Conservation (phyloP, 352 stramenopile species). For the Phytophthora foliorum region DNA sequence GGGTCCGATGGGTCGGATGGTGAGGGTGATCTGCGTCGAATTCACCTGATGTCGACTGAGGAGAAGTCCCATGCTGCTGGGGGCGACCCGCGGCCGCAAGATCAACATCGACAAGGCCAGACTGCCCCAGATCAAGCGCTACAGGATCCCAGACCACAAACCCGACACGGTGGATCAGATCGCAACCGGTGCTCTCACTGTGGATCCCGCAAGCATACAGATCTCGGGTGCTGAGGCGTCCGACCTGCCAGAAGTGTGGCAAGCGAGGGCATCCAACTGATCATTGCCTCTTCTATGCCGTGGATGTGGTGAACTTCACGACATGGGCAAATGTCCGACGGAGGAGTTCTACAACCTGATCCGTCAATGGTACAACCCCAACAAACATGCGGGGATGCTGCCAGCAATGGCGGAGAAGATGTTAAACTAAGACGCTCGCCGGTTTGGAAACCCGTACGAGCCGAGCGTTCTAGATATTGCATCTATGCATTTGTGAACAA, state of each 20-base stretch:
- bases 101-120: too few species aligned
- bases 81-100: not conserved
- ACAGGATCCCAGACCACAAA: not conserved
- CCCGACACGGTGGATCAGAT: not conserved
- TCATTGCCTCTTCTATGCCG: slow-evolving; percentile 18
- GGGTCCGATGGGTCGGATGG: not conserved
- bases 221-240: too few species aligned
- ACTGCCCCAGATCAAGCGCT: too few species aligned
- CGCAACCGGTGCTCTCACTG: slow-evolving; percentile 7
- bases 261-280: slow-evolving; percentile 15
- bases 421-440: too few species aligned
- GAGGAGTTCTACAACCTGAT: slow-evolving; percentile 26
- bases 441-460: too few species aligned
- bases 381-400: slow-evolving; percentile 14
- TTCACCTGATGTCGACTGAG: not conserved
- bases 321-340: slow-evolving; percentile 12
- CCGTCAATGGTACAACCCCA: slow-evolving; percentile 17
- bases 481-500: slow-evolving; percentile 19
- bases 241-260: slow-evolving; percentile 15
- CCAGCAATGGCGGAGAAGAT: slow-evolving; percentile 9
- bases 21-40: not conserved
- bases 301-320: slow-evolving; percentile 16
- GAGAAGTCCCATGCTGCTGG: not conserved
- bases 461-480: slow-evolving; percentile 17
- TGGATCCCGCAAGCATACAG: slow-evolving; percentile 1